Base-by-base conservation (phyloP, 352 stramenopile species). In the Peronospora destructor region DNA sequence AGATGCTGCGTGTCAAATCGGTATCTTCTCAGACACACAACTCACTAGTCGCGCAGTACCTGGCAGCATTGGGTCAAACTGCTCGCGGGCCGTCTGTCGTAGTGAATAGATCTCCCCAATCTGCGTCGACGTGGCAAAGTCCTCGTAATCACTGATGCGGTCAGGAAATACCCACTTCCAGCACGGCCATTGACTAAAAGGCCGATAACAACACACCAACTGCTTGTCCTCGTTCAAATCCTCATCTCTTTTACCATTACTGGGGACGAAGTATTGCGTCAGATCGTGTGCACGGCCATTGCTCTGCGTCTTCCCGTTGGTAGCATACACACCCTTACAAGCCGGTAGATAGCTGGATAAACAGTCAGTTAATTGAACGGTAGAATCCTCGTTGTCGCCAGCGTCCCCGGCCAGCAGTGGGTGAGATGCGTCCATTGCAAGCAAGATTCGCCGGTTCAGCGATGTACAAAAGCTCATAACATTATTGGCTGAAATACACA, bases 111-210 rank as follows among this genome's bases (percentile, higher is more conserved):
- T 75, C 39, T 84, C 72, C 21, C 75, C 68, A 44, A 86, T 72
- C 60, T 80, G 65, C 12, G 73, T 72, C 5, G 72, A 68, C 16
- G 66, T 67, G 5, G 64, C 73, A 66, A 86, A 86, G 53, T 86
- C 75, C 35, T 83, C 75, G 49, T 86, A 86, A 41, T 81, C 75
- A 1, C 49, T 45, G 29, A 84, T 67, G 1, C 68, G 72, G 1
- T 81, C 63, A 0, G 72, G 70, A 26, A 83, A 76, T 46, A 82
- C 34, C 72, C 71, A 84, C 16, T 80, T 78, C 75, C 72, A 84
- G 65, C 75, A 86, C 11, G 49, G 59, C 71, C 61, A 81, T 8
- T 73, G 56, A 14, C 57, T 65, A 36, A 69, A 83, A 4, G 52
- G 37, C 3, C 53, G 49, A 33, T 49, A 21, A 21, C 61, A 21